Evolutionary conservation across 2,329 filamentous ascomycete genomes (phyloP).

Genomic region (Ophiostoma angusticollis): DNA sequence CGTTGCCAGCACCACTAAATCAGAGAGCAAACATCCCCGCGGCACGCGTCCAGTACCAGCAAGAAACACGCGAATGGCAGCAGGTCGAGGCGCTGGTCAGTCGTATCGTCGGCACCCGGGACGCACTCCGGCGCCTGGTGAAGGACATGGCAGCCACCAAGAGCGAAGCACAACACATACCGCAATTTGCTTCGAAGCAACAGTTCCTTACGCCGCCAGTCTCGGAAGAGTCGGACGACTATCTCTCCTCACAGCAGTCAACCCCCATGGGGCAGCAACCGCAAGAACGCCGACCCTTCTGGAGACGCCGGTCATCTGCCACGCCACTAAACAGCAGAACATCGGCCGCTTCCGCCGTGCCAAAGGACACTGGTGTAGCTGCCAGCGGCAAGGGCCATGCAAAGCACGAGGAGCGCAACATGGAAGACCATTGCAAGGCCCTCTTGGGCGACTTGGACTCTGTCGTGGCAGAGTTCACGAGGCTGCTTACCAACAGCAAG

Average conservation of each 20-base stretch:
- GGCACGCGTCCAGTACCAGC: slow-evolving; percentile 23
- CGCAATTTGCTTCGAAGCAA: slow-evolving; percentile 2
- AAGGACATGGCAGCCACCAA: slow-evolving; percentile 63
- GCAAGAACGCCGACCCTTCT: slow-evolving; percentile 69
- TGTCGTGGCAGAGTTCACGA: slow-evolving; percentile 71
- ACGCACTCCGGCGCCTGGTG: slow-evolving; percentile 75
- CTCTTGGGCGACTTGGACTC: slow-evolving; percentile 75
- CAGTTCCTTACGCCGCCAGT: slow-evolving; percentile 28
- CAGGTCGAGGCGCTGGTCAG: slow-evolving; percentile 77
- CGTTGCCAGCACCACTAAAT: no score
- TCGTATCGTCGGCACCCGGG: slow-evolving; percentile 73
- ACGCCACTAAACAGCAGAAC: slow-evolving; percentile 29
- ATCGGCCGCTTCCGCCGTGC: slow-evolving; percentile 27
- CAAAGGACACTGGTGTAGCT: slow-evolving; percentile 13
- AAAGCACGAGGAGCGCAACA: slow-evolving; percentile 44
- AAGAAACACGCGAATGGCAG: slow-evolving; percentile 75
- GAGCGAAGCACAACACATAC: slow-evolving; percentile 15
- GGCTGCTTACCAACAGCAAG: slow-evolving; percentile 66
- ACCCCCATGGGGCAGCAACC: slow-evolving; percentile 18
- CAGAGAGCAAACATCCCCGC: slow-evolving; percentile 12
- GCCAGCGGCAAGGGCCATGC: slow-evolving; percentile 6
- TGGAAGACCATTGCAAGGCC: slow-evolving; percentile 72
- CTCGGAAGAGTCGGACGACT: slow-evolving; percentile 39
- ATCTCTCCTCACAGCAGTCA: slow-evolving; percentile 36
- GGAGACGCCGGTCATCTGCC: slow-evolving; percentile 73